Base-by-base conservation (phyloP, 257 asterid species). In the Capsicum baccatum region DNA sequence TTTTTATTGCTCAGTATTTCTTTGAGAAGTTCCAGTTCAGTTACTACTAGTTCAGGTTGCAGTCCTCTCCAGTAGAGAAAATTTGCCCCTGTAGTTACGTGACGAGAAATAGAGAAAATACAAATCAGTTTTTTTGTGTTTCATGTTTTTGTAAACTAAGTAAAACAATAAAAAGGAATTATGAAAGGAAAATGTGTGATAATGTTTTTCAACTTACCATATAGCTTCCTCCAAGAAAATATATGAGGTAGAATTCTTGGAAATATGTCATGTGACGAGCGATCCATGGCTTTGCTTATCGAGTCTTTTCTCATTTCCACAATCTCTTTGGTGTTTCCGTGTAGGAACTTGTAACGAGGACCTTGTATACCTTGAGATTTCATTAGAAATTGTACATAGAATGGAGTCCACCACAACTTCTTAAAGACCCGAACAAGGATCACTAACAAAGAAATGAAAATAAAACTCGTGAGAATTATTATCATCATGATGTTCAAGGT, bases 161-260 rank as follows among this genome's bases (percentile, higher is more conserved):
- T 39, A 39, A 69, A 42, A 39, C 54, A 39, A 66, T 52, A 52
- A 52, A 48, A 48, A 0, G 10, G 8, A 48, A 48, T 48, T 50
- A 9, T 54, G 58, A 54, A 4, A 3, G 15, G 4, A 33, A 64
- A 66, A 64, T 33, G n/a, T 33, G 10, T 13, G 6, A 68, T 39
- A 37, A 8, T 68, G 7, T 3, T 19, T 19, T 59, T 60, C 0
- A 63, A 16, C 2, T 79, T 86, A 91, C 97, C 97, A 63, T 92
- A 90, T 17, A 59, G 39, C 10, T 85, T 83, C 48, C 39, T 17
- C 97, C 97, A 93, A 10, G 83, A 67, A 79, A 83, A 85, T 16
- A 91, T 85, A 81, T 93, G 89, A 84, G 95, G 97, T 80, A 92
- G 87, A 76, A 89, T 83, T 89, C 94, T 87, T 1, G 94, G 94